Base-by-base conservation (phyloP, 2,329 filamentous ascomycete species). In the Magnaporthiopsis incrustans region DNA sequence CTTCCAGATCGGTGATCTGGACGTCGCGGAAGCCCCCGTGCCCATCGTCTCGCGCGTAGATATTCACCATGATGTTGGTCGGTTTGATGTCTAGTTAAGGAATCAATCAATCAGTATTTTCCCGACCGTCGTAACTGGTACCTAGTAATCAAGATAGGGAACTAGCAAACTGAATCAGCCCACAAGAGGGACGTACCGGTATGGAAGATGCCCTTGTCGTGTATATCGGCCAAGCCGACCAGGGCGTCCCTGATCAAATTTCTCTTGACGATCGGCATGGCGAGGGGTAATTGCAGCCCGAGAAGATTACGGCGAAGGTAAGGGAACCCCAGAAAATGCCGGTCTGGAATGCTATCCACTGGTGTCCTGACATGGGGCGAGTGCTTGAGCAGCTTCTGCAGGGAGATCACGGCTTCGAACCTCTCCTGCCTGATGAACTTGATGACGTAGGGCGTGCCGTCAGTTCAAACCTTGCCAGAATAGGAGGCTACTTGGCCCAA, bases 141-240 rank as follows among this genome's bases (percentile, higher is more conserved):
- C 30, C 30, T 3, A 30, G 30, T 30, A 5, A 30, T 30, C 30
- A 6, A 30, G 7, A 30, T 30, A 30, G 4, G 30, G 7, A 30
- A 30, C 30, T 5, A 30, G 30, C 4, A 30, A 30, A 30, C 30
- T 30, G 30, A 4, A 30, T 6, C 4, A 30, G 30, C 30, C 14
- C 5, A 59, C 5, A 10, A 10, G 15, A 8, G 22, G 14, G 8
- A 10, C 58, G 11, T 18, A 33, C 58, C 58, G 12, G 11, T 22
- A n/a, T 59, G 27, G 15, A 59, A n/a, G 26, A 59, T 59, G 18
- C 58, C 27, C 15, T 59, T 59, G 58, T 59, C 58, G 27, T 59
- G 58, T 11, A 59, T 3, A n/a, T 14, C 58, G 12, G 58, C 27
- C 27, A 59, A 7, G 15, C 27, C 58, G n/a, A n/a, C 5, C 4